Evolutionary conservation across 164 flowering plant species (phyloP).

Genomic region (Tetrastigma voinierianum): DNA sequence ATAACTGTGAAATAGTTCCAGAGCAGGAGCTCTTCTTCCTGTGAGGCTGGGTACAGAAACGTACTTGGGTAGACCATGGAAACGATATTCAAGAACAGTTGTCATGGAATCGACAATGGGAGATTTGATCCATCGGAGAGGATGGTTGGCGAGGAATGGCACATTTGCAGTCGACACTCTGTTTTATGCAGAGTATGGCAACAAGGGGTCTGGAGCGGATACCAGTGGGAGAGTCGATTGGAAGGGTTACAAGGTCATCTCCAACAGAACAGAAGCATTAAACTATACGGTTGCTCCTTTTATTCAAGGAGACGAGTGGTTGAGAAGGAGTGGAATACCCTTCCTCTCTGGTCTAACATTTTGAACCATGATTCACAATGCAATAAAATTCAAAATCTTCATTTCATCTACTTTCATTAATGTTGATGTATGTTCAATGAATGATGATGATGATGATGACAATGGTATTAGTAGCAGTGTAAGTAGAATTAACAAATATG

Average conservation of each 20-base stretch:
- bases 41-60: neutral
- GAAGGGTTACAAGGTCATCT: constrained; percentile 30
- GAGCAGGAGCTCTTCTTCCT: constrained; percentile 11
- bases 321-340: constrained; percentile 24
- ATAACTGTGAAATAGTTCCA: constrained; percentile 9
- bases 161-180: constrained; percentile 11
- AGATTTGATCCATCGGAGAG: constrained; percentile 12
- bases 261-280: constrained; percentile 25
- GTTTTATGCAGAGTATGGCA: constrained; percentile 32
- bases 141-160: constrained; percentile 5
- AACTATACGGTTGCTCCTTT: constrained; percentile 27
- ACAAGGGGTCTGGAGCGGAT: constrained; percentile 35
- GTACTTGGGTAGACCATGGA: constrained; percentile 19
- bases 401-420: too few relatives aligned
- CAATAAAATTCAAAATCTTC: too few relatives aligned
- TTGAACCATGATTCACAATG: too few relatives aligned
- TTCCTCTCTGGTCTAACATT: constrained; percentile 15
- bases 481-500: too few relatives aligned
- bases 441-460: too few relatives aligned
- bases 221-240: constrained; percentile 28
- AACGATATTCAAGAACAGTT: constrained; percentile 8
- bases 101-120: constrained; percentile 9
- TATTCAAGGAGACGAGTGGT: constrained; percentile 27
- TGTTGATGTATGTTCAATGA: too few relatives aligned
- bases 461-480: too few relatives aligned